Evolutionary conservation across 257 asterid species (phyloP).

Genomic region (Solanum pinnatisectum): DNA sequence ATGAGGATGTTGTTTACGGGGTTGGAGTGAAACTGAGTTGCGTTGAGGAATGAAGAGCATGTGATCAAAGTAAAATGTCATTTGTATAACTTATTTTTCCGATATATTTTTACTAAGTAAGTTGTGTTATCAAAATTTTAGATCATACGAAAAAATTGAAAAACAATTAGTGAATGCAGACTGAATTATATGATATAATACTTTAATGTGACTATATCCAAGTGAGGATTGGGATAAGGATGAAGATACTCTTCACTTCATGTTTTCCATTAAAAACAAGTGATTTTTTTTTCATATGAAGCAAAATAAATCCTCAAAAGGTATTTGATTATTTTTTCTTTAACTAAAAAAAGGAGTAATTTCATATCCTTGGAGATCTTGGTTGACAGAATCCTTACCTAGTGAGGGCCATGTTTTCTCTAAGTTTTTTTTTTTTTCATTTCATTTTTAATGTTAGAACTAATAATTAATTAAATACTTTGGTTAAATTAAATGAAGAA

Average conservation of each 20-base stretch:
- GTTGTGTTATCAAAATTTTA: too few relatives aligned
- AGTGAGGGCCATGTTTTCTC: background rate
- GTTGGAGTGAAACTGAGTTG: too few relatives aligned
- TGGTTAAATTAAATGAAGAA: background rate
- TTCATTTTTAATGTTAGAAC: background rate
- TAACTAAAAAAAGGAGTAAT: background rate
- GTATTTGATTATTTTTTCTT: background rate
- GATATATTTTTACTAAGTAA: too few relatives aligned
- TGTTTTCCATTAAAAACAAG: background rate
- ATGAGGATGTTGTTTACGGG: too few relatives aligned
- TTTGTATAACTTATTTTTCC: too few relatives aligned
- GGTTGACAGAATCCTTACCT: background rate
- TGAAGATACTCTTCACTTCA: background rate
- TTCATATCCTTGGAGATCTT: background rate
- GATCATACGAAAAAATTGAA: too few relatives aligned
- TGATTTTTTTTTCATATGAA: background rate
- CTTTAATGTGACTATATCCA: background rate
- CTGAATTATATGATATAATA: background rate
- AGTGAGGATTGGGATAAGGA: background rate
- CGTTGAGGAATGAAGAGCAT: too few relatives aligned
- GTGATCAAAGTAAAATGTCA: too few relatives aligned
- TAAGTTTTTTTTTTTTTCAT: background rate
- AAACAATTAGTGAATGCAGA: too few relatives aligned
- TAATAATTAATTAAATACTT: background rate
- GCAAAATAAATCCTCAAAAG: background rate